Conservation (phyloP, 2,329 filamentous ascomycete genomes). For the Trichoderma aggressivum region DNA sequence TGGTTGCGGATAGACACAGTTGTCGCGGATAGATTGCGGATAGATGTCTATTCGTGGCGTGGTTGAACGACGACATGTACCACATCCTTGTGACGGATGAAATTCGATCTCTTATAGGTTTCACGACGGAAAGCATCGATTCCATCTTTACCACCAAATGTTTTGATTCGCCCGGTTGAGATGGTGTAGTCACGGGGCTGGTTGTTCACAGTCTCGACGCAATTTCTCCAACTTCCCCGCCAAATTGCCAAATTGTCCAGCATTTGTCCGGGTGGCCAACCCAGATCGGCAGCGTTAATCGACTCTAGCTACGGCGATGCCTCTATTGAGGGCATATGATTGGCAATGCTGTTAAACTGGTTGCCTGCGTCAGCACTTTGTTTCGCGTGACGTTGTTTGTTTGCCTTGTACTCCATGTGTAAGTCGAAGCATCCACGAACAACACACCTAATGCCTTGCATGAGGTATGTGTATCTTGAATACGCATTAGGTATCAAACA, state of each 20-base stretch:
- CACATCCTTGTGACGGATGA: not conserved
- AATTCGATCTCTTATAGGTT: not conserved
- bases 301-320: not conserved
- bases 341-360: not conserved
- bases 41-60: not conserved
- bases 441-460: not conserved
- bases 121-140: not conserved
- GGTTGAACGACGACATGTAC: not conserved
- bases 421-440: not conserved
- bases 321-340: not conserved
- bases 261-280: constrained; percentile 1
- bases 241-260: constrained; percentile 1
- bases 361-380: not conserved
- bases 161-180: not conserved
- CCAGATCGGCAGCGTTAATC: not conserved
- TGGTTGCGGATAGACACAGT: not conserved
- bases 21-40: not conserved
- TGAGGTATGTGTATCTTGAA: not conserved
- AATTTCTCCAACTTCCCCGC: constrained; percentile 17
- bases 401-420: not conserved
- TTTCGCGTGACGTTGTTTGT: not conserved
- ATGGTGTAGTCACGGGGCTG: not conserved
- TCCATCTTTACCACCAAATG: not conserved
- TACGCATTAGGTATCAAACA: not conserved
- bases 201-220: not conserved